Conservation (phyloP, 106 monocot species). For the Xerophyta viscosa region DNA sequence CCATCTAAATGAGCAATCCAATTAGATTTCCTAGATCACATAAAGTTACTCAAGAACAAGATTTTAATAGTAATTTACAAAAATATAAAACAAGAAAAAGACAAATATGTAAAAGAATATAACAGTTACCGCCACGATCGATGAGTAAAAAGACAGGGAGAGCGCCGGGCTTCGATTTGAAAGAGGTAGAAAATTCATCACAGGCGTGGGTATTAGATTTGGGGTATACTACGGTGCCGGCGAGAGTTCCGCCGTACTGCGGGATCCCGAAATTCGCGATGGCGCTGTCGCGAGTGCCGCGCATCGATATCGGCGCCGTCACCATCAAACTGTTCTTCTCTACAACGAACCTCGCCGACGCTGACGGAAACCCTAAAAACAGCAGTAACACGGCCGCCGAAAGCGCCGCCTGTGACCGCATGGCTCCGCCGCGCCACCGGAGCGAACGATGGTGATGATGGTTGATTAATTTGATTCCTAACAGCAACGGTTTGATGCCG, state of each 20-base stretch:
- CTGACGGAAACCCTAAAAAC: too few relatives aligned
- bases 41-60: background rate
- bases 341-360: slow-evolving; percentile 65
- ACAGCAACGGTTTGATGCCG: too few relatives aligned
- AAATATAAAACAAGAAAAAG: background rate
- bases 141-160: slow-evolving; percentile 78
- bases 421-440: too few relatives aligned
- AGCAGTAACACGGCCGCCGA: too few relatives aligned
- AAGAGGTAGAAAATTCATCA: slow-evolving; percentile 46
- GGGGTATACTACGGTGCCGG: slow-evolving; percentile 75
- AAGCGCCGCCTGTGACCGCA: too few relatives aligned
- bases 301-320: slow-evolving; percentile 53
- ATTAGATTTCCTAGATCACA: too few relatives aligned
- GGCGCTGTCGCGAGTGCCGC: slow-evolving; percentile 86
- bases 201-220: slow-evolving; percentile 67
- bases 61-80: background rate
- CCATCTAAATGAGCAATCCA: too few relatives aligned
- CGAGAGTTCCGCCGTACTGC: slow-evolving; percentile 94
- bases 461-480: too few relatives aligned
- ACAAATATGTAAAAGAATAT: background rate
- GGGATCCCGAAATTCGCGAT: slow-evolving; percentile 98
- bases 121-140: slow-evolving; percentile 74
- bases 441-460: too few relatives aligned
- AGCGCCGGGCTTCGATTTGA: slow-evolving; percentile 59
- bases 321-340: slow-evolving; percentile 99